A percentile compares a stretch with the other conserved stretches of the same genome.
phyloP scores from a whole-genome alignment of 139 green algal genomes.

The Tetradesmus obliquus region DNA sequence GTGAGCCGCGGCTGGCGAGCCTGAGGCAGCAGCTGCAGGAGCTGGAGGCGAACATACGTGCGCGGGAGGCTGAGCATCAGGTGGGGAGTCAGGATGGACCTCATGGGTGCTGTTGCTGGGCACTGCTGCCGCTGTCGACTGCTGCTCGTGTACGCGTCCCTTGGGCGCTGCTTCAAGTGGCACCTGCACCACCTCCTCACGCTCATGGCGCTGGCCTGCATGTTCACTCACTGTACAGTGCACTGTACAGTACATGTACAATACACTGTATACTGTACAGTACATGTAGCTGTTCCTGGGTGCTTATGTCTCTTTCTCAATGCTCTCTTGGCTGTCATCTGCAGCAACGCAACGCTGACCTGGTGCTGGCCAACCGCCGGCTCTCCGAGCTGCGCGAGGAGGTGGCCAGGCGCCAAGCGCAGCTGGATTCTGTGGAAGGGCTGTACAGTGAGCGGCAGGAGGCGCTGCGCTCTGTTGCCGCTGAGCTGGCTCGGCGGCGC shows the following conservation, averaged over 20 bases:
- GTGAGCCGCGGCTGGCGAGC: not conserved
- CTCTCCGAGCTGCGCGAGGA: slow-evolving; percentile 5
- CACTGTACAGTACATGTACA: no score
- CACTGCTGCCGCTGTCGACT: slow-evolving; percentile 25
- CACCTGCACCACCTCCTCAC: no score
- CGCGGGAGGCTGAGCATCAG: slow-evolving; percentile 33
- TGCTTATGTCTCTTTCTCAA: not conserved
- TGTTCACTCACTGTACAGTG: no score
- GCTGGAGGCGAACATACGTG: slow-evolving; percentile 19
- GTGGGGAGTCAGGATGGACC: not conserved
- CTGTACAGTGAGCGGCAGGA: slow-evolving; percentile 17
- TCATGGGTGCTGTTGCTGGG: slow-evolving; percentile 13
- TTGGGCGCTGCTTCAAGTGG: no score
- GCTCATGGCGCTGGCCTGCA: no score
- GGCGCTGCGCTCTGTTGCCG: not conserved
- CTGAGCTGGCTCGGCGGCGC: slow-evolving; percentile 9
- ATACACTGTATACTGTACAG: no score
- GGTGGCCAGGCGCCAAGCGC: not conserved
- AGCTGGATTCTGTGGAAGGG: not conserved
- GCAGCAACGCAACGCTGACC: slow-evolving; percentile 34
- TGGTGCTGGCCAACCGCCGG: not conserved
- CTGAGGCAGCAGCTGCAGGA: slow-evolving; percentile 24
- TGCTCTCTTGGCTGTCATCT: not conserved
- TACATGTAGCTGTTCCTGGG: not conserved
- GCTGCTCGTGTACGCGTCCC: not conserved